Evolutionary conservation across 768 basidiomycete species (phyloP), one percentile per base, ranked within the genome.

Genomic region (Hebeloma cylindrosporum): DNA sequence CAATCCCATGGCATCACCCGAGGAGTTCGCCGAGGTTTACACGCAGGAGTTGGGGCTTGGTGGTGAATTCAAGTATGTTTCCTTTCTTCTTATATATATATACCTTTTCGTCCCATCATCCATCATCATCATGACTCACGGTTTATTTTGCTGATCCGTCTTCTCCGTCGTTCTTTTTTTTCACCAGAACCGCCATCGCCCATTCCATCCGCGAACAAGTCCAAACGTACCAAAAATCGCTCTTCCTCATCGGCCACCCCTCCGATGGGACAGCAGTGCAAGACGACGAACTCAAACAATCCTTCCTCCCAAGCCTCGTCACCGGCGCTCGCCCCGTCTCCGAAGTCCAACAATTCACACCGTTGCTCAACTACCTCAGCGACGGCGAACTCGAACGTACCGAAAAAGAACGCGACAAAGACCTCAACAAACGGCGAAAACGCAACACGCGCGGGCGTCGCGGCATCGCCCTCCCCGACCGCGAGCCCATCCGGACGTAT

Each of bases 151-250:
- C 54, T 41, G 32, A 43, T 49, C 21, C n/a, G 20, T 23, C 33
- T 28, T 5, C 21, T n/a, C 21, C 8, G 10, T 41, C 25, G 9
- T 33, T 7, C 21, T 22, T 27, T 14, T n/a, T n/a, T 42, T n/a
- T n/a, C n/a, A n/a, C 25, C 25, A 95, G 93, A 61, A 97, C 94
- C 10, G 93, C 93, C 17, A 90, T 99, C 48, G 85, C 93, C 0
- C 95, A 98, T 62, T 85, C 86, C 16, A 98, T 98, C 55, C 82
- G 95, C 22, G 96, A 99, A 63, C 96, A 99, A 70, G 79, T 93
- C 5, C 85, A 93, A 48, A 80, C 85, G 2, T 93, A 93, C 69
- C 86, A 91, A 63, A 92, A 93, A 61, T 94, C 90, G 0, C 78
- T 97, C 13, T 89, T 90, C 75, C 78, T 95, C 26, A 82, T 93